Conservation (phyloP, 257 asterid species). For the Solanum chilense region DNA sequence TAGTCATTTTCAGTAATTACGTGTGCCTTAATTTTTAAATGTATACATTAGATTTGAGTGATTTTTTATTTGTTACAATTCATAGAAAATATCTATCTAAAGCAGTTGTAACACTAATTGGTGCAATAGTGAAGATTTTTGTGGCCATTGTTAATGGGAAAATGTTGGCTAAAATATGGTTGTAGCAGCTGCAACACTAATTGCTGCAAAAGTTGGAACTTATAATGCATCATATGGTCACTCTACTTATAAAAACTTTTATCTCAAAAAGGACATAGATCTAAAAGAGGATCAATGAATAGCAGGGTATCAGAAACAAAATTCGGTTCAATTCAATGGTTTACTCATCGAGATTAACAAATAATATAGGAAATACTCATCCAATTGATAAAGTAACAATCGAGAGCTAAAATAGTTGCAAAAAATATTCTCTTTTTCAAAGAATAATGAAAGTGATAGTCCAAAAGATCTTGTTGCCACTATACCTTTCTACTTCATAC, state of each 20-base stretch:
- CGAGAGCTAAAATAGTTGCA: neutral
- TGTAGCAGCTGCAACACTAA: too few species aligned
- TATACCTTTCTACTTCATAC: neutral
- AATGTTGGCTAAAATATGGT: too few species aligned
- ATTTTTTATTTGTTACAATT: too few species aligned
- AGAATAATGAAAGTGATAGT: neutral
- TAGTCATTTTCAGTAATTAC: neutral
- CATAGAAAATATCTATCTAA: neutral
- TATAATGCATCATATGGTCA: neutral
- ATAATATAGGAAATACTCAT: neutral
- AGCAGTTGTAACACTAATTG: too few species aligned
- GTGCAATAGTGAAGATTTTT: too few species aligned
- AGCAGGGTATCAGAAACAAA: neutral
- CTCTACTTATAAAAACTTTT: neutral
- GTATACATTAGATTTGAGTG: neutral
- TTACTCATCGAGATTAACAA: neutral
- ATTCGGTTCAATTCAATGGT: neutral
- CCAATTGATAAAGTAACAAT: neutral
- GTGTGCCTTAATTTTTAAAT: constrained; percentile 13
- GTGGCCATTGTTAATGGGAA: too few species aligned
- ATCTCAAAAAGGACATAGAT: neutral
- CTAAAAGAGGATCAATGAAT: neutral
- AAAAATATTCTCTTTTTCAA: neutral
- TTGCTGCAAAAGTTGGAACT: too few species aligned
- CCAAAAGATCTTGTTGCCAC: neutral